These are phyloP conservation scores for Melanogaster broomeanus DNA, from an alignment of 768 basidiomycete species.

Conservation along the genomic window DNA sequence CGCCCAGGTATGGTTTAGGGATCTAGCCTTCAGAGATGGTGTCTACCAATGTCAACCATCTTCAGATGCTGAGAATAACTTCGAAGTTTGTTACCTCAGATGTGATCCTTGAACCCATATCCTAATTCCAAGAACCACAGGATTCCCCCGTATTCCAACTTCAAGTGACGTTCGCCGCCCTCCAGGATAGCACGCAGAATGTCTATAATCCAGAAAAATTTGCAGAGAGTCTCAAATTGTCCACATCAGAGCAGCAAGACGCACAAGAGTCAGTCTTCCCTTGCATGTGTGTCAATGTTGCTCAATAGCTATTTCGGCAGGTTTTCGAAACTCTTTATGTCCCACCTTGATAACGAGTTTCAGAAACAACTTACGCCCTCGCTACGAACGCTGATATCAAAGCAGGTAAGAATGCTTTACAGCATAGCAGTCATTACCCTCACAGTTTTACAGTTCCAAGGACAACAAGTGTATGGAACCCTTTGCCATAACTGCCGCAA, in stretches of 20 bases:
- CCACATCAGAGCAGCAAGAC: slow-evolving; percentile 90
- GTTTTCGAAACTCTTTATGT: slow-evolving; percentile 94
- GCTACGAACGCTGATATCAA: slow-evolving; percentile 67
- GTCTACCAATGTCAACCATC: slow-evolving; percentile 78
- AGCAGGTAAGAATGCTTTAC: slow-evolving; percentile 54
- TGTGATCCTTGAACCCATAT: not conserved
- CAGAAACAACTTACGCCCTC: slow-evolving; percentile 69
- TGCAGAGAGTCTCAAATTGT: slow-evolving; percentile 80
- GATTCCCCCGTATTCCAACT: slow-evolving; percentile 79
- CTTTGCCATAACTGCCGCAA: slow-evolving; percentile 70
- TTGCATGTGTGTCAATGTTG: not conserved
- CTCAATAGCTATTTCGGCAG: slow-evolving; percentile 38
- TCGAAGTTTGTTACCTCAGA: slow-evolving; percentile 39
- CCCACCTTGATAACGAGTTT: slow-evolving; percentile 85
- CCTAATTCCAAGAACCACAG: slow-evolving; percentile 34
- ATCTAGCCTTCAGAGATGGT: slow-evolving; percentile 75
- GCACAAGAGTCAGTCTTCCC: slow-evolving; percentile 79
- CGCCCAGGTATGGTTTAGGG: slow-evolving; percentile 87
- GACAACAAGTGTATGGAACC: slow-evolving; percentile 79
- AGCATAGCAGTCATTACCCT: not conserved
- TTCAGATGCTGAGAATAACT: slow-evolving; percentile 44
- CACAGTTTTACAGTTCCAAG: slow-evolving; percentile 70
- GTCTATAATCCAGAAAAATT: slow-evolving; percentile 85
- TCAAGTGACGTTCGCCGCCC: slow-evolving; percentile 80
- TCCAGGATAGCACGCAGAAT: slow-evolving; percentile 69